Base-by-base conservation (phyloP, 2,329 filamentous ascomycete species). In the Fusarium multiceps region DNA sequence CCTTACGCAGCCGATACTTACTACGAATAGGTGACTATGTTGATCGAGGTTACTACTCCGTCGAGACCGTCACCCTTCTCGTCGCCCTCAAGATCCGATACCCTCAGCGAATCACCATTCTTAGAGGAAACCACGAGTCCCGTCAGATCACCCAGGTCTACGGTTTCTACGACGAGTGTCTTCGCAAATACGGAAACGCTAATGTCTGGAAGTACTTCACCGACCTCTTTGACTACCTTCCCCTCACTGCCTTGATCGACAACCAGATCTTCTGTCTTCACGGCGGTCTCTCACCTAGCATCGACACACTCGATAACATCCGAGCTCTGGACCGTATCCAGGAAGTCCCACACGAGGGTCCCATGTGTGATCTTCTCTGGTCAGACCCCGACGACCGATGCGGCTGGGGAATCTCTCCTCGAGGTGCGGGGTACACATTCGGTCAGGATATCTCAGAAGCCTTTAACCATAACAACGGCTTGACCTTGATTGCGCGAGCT, bases 181-280 rank as follows among this genome's bases (percentile, higher is more conserved):
- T 98, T 76, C 93, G 94, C 80, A 99, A 99, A 85, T 99, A 99
- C 80, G 96, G 96, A 81, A 98, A 98, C 78, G 95, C 96, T 68
- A 98, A 97, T 75, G 96, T 99, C 70, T 99, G 96, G 96, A 98
- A 98, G 86, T 98, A 93, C 80, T 99, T 97, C 81, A 98, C 94
- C 78, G 95, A 99, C 81, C 91, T 99, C 57, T 99, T 99, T 84
- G 96, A 99, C 84, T 99, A 96, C 84, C 92, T 99, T 41, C 95
- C 96, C 72, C 89, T 99, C 74, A 98, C 95, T 71, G 96, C 96
- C 74, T 90, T 99, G 76, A 97, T 99, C 81, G 95, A 99, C 83
- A 97, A 97, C 84, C 95, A 98, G 85, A 98, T 99, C 79, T 97
- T 99, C 84, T 99, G 96, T 83, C 91, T 99, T 64, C 96, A 99